phyloP scores from a whole-genome alignment of 1,284 basidiomycete genomes.

The Ceratobasidium sp. region DNA sequence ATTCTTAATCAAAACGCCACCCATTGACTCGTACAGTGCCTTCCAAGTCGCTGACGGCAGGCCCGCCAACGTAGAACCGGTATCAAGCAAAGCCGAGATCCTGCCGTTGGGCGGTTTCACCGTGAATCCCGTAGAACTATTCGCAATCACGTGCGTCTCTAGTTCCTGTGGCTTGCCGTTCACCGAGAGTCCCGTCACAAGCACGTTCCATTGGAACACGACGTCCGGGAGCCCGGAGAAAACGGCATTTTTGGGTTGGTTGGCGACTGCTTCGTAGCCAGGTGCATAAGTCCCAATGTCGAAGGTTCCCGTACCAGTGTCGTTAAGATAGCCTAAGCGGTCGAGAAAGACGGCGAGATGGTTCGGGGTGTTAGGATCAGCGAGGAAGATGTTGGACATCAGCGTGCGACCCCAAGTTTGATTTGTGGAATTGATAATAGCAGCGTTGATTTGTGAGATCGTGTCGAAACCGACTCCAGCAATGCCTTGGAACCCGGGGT shows the following conservation, averaged over 20 bases:
- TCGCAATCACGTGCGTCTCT: not conserved
- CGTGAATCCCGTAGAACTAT: not conserved
- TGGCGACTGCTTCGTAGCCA: slow-evolving; percentile 15
- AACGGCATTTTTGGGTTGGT: slow-evolving; percentile 9
- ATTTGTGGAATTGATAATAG: not conserved
- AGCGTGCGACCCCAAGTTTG: slow-evolving; percentile 26
- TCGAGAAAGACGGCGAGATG: slow-evolving; percentile 35
- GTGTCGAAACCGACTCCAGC: slow-evolving; percentile 28
- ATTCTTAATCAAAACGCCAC: too few relatives aligned
- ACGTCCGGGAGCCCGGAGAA: not conserved
- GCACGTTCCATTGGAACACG: slow-evolving; percentile 10
- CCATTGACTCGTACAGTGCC: too few relatives aligned
- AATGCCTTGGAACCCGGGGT: slow-evolving; percentile 5
- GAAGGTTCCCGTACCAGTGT: slow-evolving; percentile 19
- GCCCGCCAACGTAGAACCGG: too few relatives aligned
- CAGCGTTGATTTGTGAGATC: not conserved
- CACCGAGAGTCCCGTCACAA: slow-evolving; percentile 4
- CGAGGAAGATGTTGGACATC: slow-evolving; percentile 33
- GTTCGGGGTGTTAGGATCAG: slow-evolving; percentile 19
- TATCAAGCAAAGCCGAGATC: not conserved
- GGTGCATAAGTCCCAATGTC: slow-evolving; percentile 33
- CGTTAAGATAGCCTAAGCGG: slow-evolving; percentile 18
- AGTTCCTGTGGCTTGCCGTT: slow-evolving; percentile 12
- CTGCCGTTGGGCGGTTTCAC: slow-evolving; percentile 10
- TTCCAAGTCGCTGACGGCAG: too few relatives aligned